Base-by-base conservation (phyloP, 768 basidiomycete species). In the Tulasnella sp. region DNA sequence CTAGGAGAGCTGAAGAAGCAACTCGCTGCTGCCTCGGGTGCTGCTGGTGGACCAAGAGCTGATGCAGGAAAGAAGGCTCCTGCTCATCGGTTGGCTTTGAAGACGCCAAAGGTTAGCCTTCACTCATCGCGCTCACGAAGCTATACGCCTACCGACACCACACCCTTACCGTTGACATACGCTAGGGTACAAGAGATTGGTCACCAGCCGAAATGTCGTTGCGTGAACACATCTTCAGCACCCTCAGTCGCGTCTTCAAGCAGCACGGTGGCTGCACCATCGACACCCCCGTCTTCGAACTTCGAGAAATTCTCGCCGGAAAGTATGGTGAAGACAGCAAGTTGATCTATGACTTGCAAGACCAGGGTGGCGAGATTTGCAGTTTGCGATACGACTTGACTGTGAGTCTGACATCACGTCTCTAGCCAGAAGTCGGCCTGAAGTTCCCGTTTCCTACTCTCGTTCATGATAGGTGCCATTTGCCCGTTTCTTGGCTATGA, bases 291-390 rank as follows among this genome's bases (percentile, higher is more conserved):
- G 97, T 99, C 8, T 99, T 99, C 83, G 98, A 99, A 87, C 92
- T 97, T 81, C 97, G 97, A 86, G 98, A 99, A 85, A 92, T 99
- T 80, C 87, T 99, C 64, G 91, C 96, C 0, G 97, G 96, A 81
- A 99, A 99, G 87, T 98, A 99, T 83, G 98, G 98, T 77, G 98
- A 99, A 86, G 98, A 99, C 85, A 90, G 92, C 54, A 99, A 99
- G 86, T 92, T 99, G 83, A 99, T 99, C 81, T 99, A 98, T 85
- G 98, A 99, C 86, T 90, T 99, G 75, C 92, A 93, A 89, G 98
- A 99, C 86, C 97, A 99, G 84, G 97, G 98, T 3, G 98, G 98
- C 8, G 98, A 99, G 86, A 91, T 99, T 84, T 92, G 98, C 76
- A 95, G 96, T 16, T 87, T 99, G 83, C 89, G 98, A 78, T 99